Base-by-base conservation (phyloP, 2,329 filamentous ascomycete genomes). In the Calonectria fujianensis region DNA sequence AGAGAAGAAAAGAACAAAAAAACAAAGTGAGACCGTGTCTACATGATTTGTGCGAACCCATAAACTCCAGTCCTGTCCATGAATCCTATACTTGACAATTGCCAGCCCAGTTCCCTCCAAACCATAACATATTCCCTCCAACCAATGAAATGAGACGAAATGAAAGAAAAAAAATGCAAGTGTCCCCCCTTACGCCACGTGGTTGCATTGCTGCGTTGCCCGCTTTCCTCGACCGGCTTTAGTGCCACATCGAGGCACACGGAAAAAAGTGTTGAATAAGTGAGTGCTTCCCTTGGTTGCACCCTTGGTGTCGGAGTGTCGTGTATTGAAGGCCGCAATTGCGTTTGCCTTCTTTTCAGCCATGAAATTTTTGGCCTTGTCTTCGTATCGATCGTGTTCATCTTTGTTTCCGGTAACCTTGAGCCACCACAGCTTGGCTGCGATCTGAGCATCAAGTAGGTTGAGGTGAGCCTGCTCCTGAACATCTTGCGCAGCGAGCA, bases 351-450 rank as follows among this genome's bases (percentile, higher is more conserved):
- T 77, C 78, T 85, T 87, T 71, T 84, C 82, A 27, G 84, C 82
- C 67, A 89, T 76, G 73, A 86, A 88, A 1, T 77, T 75, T 65
- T 85, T 85, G 13, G 90, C 91, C 76, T 90, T 90, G 67, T 81
- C 82, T 70, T 86, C 78, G 75, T 91, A 91, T 3, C 83, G 84
- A 4, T 84, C 80, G 67, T 88, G 84, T 77, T 90, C 88, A 20
- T 87, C 85, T 3, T 79, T 82, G 77, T 87, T 89, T 27, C 89
- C 89, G 66, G 87, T 89, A 39, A 91, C 65, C 80, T 87, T 89
- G 65, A 93, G 83, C 90, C 90, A 92, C 84, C 88, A 86, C 39
- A 92, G 85, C 81, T 88, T 91, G 18, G 91, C 91, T 54, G 85
- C 85, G 32, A 93, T 85, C 79, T 91, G 91, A 18, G 91, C 89